phyloP scores from a whole-genome alignment of 345 rosid genomes.

The Firmiana major region DNA sequence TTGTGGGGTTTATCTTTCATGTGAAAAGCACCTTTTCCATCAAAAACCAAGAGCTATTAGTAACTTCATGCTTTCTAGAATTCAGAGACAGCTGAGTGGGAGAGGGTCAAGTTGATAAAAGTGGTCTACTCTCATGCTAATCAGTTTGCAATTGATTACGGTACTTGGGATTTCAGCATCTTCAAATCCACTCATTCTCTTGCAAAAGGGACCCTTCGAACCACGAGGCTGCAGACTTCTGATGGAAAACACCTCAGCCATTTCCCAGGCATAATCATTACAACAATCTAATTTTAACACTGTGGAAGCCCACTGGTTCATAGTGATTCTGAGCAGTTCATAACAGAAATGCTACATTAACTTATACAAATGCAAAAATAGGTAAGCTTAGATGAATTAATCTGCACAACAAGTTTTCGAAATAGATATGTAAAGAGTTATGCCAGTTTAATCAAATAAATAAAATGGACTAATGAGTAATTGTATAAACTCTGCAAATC shows the following conservation, averaged over 20 bases:
- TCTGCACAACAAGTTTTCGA: no score
- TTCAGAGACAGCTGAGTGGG: background rate
- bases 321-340: background rate
- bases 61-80: background rate
- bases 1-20: background rate
- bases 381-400: background rate
- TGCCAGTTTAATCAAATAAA: no score
- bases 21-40: background rate
- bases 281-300: background rate
- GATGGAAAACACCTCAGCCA: constrained; percentile 18
- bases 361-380: background rate
- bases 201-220: background rate
- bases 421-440: no score
- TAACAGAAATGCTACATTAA: background rate
- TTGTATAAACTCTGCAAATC: no score
- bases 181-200: background rate
- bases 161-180: background rate
- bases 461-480: no score
- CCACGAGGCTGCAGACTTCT: background rate
- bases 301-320: background rate
- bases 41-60: background rate
- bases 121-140: constrained; percentile 1
- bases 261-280: constrained; percentile 16
- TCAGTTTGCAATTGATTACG: background rate
- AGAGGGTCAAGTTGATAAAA: background rate